A percentile compares a stretch with the other conserved stretches of the same genome.
Evolutionary conservation across 352 stramenopile species (phyloP).

Genomic region (Phytophthora foliorum): DNA sequence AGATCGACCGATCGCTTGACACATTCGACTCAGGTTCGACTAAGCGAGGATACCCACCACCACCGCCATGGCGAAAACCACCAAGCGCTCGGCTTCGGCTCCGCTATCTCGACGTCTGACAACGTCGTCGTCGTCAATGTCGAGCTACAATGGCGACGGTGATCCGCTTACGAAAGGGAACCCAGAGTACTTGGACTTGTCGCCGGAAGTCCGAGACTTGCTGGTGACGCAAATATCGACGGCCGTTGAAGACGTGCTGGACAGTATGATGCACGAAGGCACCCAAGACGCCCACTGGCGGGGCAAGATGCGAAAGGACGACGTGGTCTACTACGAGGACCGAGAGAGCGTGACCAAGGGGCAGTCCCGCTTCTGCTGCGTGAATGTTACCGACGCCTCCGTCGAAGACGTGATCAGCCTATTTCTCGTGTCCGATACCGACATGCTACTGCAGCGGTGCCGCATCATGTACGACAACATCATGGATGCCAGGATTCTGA

Average conservation of each 20-base stretch:
- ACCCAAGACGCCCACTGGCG: conserved; percentile 37
- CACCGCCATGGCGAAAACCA: conserved; percentile 19
- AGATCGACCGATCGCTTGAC: conserved; percentile 21
- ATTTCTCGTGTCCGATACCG: conserved; percentile 44
- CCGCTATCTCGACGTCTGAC: conserved; percentile 20
- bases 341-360: conserved; percentile 34
- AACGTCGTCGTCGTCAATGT: conserved; percentile 25
- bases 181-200: conserved; percentile 33
- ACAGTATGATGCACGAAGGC: conserved; percentile 47
- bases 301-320: conserved; percentile 45
- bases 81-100: conserved; percentile 32
- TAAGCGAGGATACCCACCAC: conserved; percentile 14
- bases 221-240: conserved; percentile 39
- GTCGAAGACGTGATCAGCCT: conserved; percentile 53
- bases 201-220: conserved; percentile 34
- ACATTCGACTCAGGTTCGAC: conserved; percentile 22
- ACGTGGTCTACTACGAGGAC: conserved; percentile 53
- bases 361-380: conserved; percentile 53
- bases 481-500: conserved; percentile 47
- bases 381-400: conserved; percentile 34
- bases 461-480: conserved; percentile 57
- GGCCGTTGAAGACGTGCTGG: conserved; percentile 47
- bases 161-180: conserved; percentile 9
- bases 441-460: conserved; percentile 43
- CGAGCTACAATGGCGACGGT: conserved; percentile 30